A percentile compares a stretch with the other conserved stretches of the same genome.
Evolutionary conservation across 1,284 basidiomycete genomes (phyloP).

Genomic region (Ustilago xerochloae): DNA sequence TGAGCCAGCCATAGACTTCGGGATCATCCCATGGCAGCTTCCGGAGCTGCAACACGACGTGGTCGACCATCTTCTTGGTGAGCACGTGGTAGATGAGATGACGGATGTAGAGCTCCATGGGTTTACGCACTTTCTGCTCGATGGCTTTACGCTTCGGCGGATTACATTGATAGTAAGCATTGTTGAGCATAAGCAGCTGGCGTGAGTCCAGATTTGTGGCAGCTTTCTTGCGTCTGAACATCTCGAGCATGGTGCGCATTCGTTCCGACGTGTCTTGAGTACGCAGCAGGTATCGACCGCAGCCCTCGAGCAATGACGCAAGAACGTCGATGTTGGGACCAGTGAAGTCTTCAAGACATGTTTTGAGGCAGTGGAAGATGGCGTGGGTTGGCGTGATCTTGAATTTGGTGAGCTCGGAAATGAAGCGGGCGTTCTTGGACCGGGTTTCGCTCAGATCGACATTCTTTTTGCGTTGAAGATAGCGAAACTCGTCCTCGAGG

Average conservation of each 20-base stretch:
- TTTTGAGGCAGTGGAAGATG: slow-evolving; percentile 95
- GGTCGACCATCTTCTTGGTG: slow-evolving; percentile 88
- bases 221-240: slow-evolving; percentile 92
- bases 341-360: slow-evolving; percentile 93
- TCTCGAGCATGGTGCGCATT: slow-evolving; percentile 79
- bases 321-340: slow-evolving; percentile 93
- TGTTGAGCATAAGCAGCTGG: slow-evolving; percentile 89
- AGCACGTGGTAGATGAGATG: slow-evolving; percentile 92
- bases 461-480: slow-evolving; percentile 93
- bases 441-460: slow-evolving; percentile 86
- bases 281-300: slow-evolving; percentile 89
- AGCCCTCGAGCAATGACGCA: slow-evolving; percentile 89
- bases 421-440: slow-evolving; percentile 88
- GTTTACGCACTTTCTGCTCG: slow-evolving; percentile 84
- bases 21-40: slow-evolving; percentile 95
- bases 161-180: slow-evolving; percentile 99
- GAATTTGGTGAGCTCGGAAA: slow-evolving; percentile 95
- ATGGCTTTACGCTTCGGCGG: slow-evolving; percentile 91
- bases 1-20: slow-evolving; percentile 70
- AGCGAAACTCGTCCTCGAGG: slow-evolving; percentile 94
- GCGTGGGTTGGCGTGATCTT: slow-evolving; percentile 89
- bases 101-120: slow-evolving; percentile 90
- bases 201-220: slow-evolving; percentile 91
- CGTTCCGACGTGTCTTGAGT: slow-evolving; percentile 86
- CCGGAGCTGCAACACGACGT: slow-evolving; percentile 87